phyloP scores from a whole-genome alignment of 2,329 filamentous ascomycete genomes.

The Fusarium sp. region DNA sequence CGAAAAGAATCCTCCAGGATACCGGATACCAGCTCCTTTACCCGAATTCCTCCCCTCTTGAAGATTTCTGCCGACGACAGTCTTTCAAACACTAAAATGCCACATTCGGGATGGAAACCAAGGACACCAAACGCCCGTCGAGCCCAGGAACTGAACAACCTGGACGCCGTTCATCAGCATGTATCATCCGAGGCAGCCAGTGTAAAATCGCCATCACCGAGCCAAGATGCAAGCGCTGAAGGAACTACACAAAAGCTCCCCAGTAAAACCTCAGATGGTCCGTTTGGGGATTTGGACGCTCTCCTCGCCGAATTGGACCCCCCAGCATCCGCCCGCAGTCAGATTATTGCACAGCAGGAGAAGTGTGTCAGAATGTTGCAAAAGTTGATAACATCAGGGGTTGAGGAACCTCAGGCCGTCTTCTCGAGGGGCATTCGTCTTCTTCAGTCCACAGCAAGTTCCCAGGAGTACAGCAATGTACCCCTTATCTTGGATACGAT shows the following conservation, averaged over 20 bases:
- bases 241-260: neutral
- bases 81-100: conserved; percentile 9
- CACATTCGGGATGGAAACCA: neutral
- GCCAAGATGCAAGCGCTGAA: neutral
- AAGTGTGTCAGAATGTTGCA: conserved; percentile 35
- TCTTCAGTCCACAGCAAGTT: conserved; percentile 35
- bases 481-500: conserved; percentile 36
- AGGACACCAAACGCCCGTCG: neutral
- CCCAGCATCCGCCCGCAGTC: neutral
- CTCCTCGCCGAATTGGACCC: conserved; percentile 27
- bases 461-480: conserved; percentile 32
- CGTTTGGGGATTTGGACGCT: conserved; percentile 16
- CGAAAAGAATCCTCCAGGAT: conserved; percentile 40
- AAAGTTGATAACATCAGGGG: conserved; percentile 25
- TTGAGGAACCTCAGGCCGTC: conserved; percentile 15
- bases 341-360: conserved; percentile 7
- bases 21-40: conserved; percentile 25
- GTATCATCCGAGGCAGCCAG: neutral
- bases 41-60: conserved; percentile 31
- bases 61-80: conserved; percentile 26
- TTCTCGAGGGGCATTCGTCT: conserved; percentile 40
- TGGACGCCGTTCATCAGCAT: neutral
- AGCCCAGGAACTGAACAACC: neutral
- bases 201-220: neutral
- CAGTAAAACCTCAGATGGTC: neutral